Conservation (phyloP, 1,284 basidiomycete species). For the Tylopilus orsonianus region DNA sequence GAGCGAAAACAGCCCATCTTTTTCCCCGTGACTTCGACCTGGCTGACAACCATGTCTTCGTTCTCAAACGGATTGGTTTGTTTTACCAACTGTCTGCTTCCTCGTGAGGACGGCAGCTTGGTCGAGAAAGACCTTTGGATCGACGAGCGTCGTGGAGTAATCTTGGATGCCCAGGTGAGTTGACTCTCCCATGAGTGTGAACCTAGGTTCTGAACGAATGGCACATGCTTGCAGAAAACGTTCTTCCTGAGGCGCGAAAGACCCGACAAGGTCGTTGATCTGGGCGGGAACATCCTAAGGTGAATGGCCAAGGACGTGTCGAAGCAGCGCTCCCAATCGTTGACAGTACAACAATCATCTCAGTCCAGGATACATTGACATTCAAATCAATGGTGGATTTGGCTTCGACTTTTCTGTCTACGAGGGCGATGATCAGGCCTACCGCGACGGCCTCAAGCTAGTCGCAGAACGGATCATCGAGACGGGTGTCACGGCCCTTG, state of each 20-base stretch:
- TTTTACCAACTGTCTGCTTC: conserved; percentile 82
- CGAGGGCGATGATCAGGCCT: conserved; percentile 66
- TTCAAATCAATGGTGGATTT: conserved; percentile 87
- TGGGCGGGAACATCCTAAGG: conserved; percentile 75
- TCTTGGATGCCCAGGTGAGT: conserved; percentile 70
- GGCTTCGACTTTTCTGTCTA: conserved; percentile 87
- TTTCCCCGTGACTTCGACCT: conserved; percentile 11
- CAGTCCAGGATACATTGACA: conserved; percentile 77
- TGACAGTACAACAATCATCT: conserved; percentile 10
- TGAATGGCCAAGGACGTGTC: conserved; percentile 26
- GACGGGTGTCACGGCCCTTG: conserved; percentile 88
- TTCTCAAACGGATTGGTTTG: conserved; percentile 68
- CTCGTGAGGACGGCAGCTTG: conserved; percentile 73
- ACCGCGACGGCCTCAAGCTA: conserved; percentile 65
- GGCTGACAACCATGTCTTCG: conserved; percentile 21
- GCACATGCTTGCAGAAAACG: conserved; percentile 40
- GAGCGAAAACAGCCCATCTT: background rate
- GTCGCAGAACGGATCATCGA: conserved; percentile 78
- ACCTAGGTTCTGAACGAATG: conserved; percentile 6
- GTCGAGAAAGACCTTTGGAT: conserved; percentile 75
- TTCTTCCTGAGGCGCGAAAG: conserved; percentile 65
- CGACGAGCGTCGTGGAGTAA: conserved; percentile 64
- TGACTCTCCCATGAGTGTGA: background rate
- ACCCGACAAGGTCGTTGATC: conserved; percentile 61
- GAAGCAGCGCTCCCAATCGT: background rate